Base-by-base conservation (phyloP, 2,329 filamentous ascomycete species). In the Penicillium sp. region DNA sequence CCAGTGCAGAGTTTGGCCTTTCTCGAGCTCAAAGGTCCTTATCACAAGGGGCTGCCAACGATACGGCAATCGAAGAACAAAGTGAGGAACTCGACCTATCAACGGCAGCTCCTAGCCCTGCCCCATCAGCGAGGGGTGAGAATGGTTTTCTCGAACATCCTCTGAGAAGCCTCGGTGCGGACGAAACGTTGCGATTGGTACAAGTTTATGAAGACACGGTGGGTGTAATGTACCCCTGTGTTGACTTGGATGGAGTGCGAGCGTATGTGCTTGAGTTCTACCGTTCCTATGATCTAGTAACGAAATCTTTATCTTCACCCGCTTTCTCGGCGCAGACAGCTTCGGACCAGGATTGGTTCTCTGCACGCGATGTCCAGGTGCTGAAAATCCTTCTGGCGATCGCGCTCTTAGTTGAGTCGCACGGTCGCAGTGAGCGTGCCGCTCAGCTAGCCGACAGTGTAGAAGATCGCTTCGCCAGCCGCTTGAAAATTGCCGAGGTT, bases 191-290 rank as follows among this genome's bases (percentile, higher is more conserved):
- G 10, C 84, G 90, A 0, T 74, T 96, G 13, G 88, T 90, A 57
- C 80, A 83, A 13, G 78, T 95, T 0, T 92, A 93, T 68, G 88
- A 95, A 58, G 90, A 96, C 61, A 90, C 95, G 65, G 86, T 94
- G 64, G 90, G 90, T 32, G 81, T 92, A 62, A 94, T 96, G 89
- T 96, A 95, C 67, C 91, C 91, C 0, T 85, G 95, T 14, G 72
- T 95, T 36, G 83, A 89, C 61, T 85, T 94, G 30, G 83, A 88
- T 27, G 79, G 79, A 51, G 78, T 94, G 46, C 84, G 90, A 36
- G 76, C 78, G 14, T 71, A 69, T 47, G 67, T 66, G 14, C 57
- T 59, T 14, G 65, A 67, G 19, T 67, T 59, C 35, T 68, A 61
- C 55, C 57, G 60, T 29, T 40, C 46, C 11, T 44, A 56, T 34